Evolutionary conservation across 2,329 filamentous ascomycete genomes (phyloP).

Genomic region (Alternaria metachromatica): DNA sequence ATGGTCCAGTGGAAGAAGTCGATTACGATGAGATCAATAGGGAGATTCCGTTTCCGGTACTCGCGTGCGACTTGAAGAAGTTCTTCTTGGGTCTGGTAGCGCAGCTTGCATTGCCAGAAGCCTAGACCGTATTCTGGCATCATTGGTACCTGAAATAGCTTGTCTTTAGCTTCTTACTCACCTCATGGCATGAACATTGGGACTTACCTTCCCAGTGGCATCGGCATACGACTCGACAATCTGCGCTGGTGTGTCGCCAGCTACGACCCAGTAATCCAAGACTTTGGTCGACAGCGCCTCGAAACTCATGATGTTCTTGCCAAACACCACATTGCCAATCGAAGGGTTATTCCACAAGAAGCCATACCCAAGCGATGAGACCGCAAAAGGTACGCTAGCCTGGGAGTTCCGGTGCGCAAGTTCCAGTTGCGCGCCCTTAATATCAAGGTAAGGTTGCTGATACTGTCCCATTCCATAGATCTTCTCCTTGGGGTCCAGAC

Average conservation of each 20-base stretch:
- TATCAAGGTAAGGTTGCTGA: slow-evolving; percentile 67
- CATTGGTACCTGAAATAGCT: slow-evolving; percentile 59
- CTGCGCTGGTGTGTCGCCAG: slow-evolving; percentile 61
- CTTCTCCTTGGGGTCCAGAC: slow-evolving; percentile 60
- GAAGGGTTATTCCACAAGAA: slow-evolving; percentile 72
- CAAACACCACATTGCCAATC: slow-evolving; percentile 66
- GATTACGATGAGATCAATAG: slow-evolving; percentile 69
- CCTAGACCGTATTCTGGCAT: slow-evolving; percentile 74
- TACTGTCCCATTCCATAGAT: slow-evolving; percentile 76
- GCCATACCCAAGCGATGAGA: slow-evolving; percentile 67
- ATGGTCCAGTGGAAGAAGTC: slow-evolving; percentile 73
- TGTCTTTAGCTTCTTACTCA: background rate
- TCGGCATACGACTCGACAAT: slow-evolving; percentile 64
- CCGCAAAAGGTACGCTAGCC: slow-evolving; percentile 67
- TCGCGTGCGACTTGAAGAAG: slow-evolving; percentile 66
- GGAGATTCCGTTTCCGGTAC: slow-evolving; percentile 62
- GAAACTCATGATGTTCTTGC: slow-evolving; percentile 67
- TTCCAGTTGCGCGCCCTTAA: slow-evolving; percentile 69
- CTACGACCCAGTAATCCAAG: slow-evolving; percentile 71
- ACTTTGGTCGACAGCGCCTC: slow-evolving; percentile 64
- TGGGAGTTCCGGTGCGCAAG: slow-evolving; percentile 72
- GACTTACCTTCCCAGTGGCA: slow-evolving; percentile 61
- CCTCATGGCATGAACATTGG: slow-evolving; percentile 53
- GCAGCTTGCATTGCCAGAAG: slow-evolving; percentile 72
- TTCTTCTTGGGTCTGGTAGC: slow-evolving; percentile 71